Base-by-base conservation (phyloP, 441 rosid genomes). In the Arabidopsis hybrid region DNA sequence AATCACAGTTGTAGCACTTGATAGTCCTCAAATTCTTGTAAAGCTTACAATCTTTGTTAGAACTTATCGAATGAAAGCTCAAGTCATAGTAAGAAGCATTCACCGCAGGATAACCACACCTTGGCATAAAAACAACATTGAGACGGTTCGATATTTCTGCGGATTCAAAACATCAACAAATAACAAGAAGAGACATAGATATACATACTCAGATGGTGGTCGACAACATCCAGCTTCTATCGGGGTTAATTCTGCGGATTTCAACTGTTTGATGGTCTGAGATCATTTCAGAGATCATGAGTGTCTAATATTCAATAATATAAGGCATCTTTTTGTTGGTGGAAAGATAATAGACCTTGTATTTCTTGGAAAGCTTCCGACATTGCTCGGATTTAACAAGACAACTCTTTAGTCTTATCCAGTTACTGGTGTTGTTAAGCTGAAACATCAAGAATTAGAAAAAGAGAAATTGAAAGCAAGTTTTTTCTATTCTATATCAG, bases 201-300 rank as follows among this genome's bases (percentile, higher is more conserved):
- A 65, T 79, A 32, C 31, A 29, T 88, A 94, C 96, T 88, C 94
- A 17, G 93, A 91, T 73, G 99, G 99, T 9, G 99, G 97, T 69
- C 88, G 81, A 79, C 97, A 91, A 83, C 99, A 91, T 72, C 99
- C 95, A 56, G 91, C 93, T 86, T 94, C 99, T 60, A 94, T 85
- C 0, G 99, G 92, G 6, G 85, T 88, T 76, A 94, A 75, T 57
- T 88, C 85, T 43, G 92, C 97, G 8, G 83, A 84, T 73, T 91
- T 90, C 63, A 80, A 87, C 71, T 85, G 87, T 78, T 80, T 89
- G 11, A 82, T 85, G 6, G 88, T 87, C 99, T 94, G 87, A 61
- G 73, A 76, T 11, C 51, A 12, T 4, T 29, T 7, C 1, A 50
- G 36, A 42, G 13, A 38, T 16, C 10, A 71, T 73, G 58, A 76